Conservation (phyloP, 1,284 basidiomycete genomes). For the Serendipita sp. region DNA sequence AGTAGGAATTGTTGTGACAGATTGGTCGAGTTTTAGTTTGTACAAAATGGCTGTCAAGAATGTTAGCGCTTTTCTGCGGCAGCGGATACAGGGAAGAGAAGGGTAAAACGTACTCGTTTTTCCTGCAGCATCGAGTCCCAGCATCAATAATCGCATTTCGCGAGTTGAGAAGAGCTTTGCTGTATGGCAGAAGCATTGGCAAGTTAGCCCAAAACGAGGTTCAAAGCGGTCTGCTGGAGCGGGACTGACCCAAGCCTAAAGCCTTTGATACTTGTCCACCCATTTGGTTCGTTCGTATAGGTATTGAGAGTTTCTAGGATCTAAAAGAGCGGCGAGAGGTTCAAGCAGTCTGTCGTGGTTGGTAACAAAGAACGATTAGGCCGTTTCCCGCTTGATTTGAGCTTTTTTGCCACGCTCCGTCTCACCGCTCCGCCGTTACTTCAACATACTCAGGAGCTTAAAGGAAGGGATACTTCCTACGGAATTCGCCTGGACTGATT, state of each 20-base stretch:
- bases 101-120: conserved; percentile 59
- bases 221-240: not conserved
- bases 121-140: conserved; percentile 90
- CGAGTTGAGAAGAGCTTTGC: conserved; percentile 45
- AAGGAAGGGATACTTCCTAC: too few species aligned
- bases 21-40: conserved; percentile 98
- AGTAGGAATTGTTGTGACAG: conserved; percentile 92
- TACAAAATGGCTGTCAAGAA: conserved; percentile 77
- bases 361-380: not conserved
- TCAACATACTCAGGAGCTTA: too few species aligned
- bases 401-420: too few species aligned
- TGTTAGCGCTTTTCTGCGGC: conserved; percentile 12
- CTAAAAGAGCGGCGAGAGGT: not conserved
- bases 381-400: too few species aligned
- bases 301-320: not conserved
- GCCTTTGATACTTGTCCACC: conserved; percentile 29
- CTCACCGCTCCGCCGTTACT: too few species aligned
- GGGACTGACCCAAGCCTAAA: conserved; percentile 17
- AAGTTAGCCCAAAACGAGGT: not conserved
- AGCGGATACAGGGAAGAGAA: conserved; percentile 9
- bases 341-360: not conserved
- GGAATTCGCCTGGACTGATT: too few species aligned
- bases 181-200: conserved; percentile 13
- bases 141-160: conserved; percentile 53
- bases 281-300: conserved; percentile 20